These are phyloP conservation scores for Spiraea crenata DNA, from an alignment of 331 rosid genomes.

Conservation along the genomic window DNA sequence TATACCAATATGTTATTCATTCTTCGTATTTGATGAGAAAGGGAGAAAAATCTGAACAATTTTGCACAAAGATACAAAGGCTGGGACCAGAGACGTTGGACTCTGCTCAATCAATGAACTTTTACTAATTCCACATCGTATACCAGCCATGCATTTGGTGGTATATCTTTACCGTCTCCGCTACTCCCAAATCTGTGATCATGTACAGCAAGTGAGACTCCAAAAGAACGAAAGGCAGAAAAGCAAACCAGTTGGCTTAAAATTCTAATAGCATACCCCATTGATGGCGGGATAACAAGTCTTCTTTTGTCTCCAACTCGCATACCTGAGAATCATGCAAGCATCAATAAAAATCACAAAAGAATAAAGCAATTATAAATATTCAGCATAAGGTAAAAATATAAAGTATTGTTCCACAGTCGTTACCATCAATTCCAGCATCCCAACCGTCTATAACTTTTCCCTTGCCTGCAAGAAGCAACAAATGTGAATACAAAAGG, in stretches of 20 bases:
- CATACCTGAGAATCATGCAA: constrained; percentile 58
- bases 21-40: neutral
- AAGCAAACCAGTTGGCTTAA: neutral
- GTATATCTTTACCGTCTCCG: constrained; percentile 44
- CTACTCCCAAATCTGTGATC: constrained; percentile 50
- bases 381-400: neutral
- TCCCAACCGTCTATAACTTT: constrained; percentile 68
- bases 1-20: neutral
- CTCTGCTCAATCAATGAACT: constrained; percentile 42
- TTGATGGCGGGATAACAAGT: constrained; percentile 67
- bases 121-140: constrained; percentile 69
- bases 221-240: neutral
- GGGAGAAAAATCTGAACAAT: constrained; percentile 9
- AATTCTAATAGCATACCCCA: constrained; percentile 54
- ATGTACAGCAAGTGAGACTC: constrained; percentile 14
- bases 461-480: constrained; percentile 58
- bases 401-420: neutral
- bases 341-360: neutral
- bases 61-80: neutral
- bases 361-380: neutral
- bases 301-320: constrained; percentile 78
- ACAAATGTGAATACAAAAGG: constrained; percentile 13
- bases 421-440: constrained; percentile 74
- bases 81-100: neutral
- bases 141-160: constrained; percentile 73